Conservation (phyloP, 2,329 filamentous ascomycete genomes). For the Phaeomoniella chlamydospora region DNA sequence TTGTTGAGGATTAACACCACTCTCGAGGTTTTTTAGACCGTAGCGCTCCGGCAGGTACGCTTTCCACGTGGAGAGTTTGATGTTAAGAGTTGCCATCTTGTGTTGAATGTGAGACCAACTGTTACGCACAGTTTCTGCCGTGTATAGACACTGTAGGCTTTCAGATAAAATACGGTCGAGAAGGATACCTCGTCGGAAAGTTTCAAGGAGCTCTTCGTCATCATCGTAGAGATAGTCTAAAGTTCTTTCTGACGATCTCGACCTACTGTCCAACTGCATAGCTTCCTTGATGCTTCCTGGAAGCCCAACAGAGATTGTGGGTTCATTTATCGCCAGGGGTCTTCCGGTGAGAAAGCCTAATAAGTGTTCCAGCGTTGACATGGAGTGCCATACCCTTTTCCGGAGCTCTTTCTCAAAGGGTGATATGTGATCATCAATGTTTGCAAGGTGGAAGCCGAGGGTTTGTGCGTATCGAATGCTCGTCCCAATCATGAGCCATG, state of each 20-base stretch:
- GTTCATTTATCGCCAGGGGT: conserved; percentile 16
- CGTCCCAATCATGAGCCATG: conserved; percentile 21
- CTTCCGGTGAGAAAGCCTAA: conserved; percentile 22
- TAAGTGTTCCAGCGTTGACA: conserved; percentile 20
- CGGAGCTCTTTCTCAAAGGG: conserved; percentile 17
- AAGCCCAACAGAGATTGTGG: conserved; percentile 15
- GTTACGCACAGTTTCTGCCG: conserved; percentile 11
- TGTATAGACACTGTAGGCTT: conserved; percentile 18
- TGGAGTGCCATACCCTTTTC: conserved; percentile 23
- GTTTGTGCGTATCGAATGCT: conserved; percentile 19
- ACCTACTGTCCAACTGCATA: conserved; percentile 6
- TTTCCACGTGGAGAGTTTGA: conserved; percentile 19
- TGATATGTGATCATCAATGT: conserved; percentile 13
- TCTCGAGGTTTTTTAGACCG: conserved; percentile 1
- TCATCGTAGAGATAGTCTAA: not conserved
- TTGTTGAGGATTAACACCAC: not conserved
- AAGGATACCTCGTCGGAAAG: conserved; percentile 6
- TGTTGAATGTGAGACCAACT: conserved; percentile 21
- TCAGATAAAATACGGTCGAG: conserved; percentile 14
- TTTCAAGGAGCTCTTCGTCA: conserved; percentile 1
- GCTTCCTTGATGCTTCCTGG: conserved; percentile 13
- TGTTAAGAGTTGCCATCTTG: conserved; percentile 13
- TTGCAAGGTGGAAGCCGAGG: conserved; percentile 21
- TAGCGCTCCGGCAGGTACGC: conserved; percentile 12
- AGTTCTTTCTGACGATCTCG: conserved; percentile 1